These are phyloP conservation scores for Yarrowia hollandica DNA, from an alignment of 805 yeast species.

Conservation along the genomic window DNA sequence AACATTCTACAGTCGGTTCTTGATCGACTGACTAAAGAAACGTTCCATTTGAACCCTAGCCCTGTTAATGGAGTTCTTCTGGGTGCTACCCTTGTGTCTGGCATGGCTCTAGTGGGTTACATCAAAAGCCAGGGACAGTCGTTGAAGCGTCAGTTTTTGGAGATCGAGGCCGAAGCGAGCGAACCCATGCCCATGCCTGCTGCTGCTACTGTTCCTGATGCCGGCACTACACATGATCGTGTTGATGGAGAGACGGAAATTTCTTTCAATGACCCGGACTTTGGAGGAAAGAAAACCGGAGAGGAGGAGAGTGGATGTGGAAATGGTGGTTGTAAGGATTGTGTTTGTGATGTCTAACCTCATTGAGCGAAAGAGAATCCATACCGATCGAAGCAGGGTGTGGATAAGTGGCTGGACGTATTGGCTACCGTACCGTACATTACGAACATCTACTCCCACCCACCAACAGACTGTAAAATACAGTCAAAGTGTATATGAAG, in stretches of 20 bases:
- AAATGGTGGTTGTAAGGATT: slow-evolving; percentile 31
- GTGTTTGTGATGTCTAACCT: slow-evolving; percentile 33
- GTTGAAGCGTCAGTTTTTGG: slow-evolving; percentile 54
- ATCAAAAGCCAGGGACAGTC: slow-evolving; percentile 44
- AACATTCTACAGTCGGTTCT: slow-evolving; percentile 70
- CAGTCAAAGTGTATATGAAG: too few relatives aligned
- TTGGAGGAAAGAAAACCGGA: not conserved
- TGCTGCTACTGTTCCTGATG: not conserved
- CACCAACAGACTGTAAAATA: too few relatives aligned
- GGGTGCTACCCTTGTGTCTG: slow-evolving; percentile 43
- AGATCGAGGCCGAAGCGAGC: slow-evolving; percentile 65
- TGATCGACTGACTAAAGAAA: slow-evolving; percentile 68
- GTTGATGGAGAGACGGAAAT: not conserved
- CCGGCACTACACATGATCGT: not conserved
- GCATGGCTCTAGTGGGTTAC: slow-evolving; percentile 37
- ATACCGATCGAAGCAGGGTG: not conserved
- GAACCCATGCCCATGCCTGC: slow-evolving; percentile 43
- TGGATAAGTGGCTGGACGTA: too few relatives aligned
- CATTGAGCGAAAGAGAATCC: too few relatives aligned
- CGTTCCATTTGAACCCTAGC: slow-evolving; percentile 70
- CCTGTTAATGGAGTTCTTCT: slow-evolving; percentile 70
- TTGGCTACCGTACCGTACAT: too few relatives aligned
- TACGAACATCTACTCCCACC: too few relatives aligned
- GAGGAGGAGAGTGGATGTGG: slow-evolving; percentile 15
- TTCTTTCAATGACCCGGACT: not conserved